These are phyloP conservation scores for Mycena capillaripes DNA, from an alignment of 768 basidiomycete species.

Conservation along the genomic window DNA sequence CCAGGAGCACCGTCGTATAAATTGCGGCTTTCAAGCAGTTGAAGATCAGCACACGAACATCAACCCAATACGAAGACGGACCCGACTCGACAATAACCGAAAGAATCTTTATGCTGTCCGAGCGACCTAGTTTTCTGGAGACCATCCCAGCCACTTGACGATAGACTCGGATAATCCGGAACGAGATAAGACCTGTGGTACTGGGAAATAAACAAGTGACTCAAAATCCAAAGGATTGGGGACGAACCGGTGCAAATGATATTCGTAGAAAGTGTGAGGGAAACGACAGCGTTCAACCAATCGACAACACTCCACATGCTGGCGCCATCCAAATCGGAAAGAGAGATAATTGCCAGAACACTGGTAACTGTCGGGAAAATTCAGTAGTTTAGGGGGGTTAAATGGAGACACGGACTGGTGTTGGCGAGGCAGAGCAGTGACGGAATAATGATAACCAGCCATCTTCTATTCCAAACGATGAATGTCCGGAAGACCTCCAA, in stretches of 20 bases:
- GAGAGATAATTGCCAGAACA: background rate
- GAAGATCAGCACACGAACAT: background rate
- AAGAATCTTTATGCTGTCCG: background rate
- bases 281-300: background rate
- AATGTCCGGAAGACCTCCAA: background rate
- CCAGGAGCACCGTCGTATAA: background rate
- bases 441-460: background rate
- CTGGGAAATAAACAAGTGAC: background rate
- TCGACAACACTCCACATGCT: background rate
- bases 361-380: background rate
- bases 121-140: background rate
- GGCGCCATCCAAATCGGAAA: background rate
- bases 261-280: slow-evolving; percentile 12
- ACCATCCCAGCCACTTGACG: background rate
- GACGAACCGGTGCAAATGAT: slow-evolving; percentile 16
- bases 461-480: background rate
- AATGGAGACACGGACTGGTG: background rate
- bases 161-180: background rate
- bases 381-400: too few relatives aligned
- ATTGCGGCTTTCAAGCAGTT: background rate
- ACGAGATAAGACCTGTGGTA: slow-evolving; percentile 23
- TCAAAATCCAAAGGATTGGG: background rate
- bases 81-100: slow-evolving; percentile 19
- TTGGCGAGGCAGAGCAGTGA: background rate
- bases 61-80: background rate